These are phyloP conservation scores for Ascochyta clinopodiicola DNA, from an alignment of 2,329 filamentous ascomycete species.

Conservation along the genomic window DNA sequence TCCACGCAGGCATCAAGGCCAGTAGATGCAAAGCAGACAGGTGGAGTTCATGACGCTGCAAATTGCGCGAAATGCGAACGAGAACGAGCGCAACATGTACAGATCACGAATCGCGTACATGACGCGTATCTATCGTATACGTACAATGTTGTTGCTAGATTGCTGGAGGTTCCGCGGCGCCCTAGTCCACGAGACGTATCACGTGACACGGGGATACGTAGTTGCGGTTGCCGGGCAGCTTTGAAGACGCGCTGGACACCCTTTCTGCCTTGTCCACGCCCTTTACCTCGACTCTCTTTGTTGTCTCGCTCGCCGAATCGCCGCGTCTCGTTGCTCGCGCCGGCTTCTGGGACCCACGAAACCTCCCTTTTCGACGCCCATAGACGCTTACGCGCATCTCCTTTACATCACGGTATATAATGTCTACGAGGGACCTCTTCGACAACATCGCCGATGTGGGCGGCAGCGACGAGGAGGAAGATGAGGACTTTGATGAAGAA, in stretches of 20 bases:
- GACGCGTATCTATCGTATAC: slow-evolving; percentile 2
- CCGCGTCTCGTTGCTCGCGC: slow-evolving; percentile 17
- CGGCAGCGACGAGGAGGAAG: slow-evolving; percentile 66
- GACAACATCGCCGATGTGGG: slow-evolving; percentile 86
- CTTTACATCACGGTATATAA: slow-evolving; percentile 37
- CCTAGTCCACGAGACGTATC: background rate
- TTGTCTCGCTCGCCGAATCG: slow-evolving; percentile 23
- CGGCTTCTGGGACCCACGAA: slow-evolving; percentile 17
- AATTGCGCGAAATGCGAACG: background rate
- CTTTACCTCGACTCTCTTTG: slow-evolving; percentile 24
- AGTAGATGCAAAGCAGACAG: slow-evolving; percentile 11
- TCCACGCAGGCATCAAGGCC: slow-evolving; percentile 16
- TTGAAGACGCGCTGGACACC: slow-evolving; percentile 30
- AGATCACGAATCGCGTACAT: slow-evolving; percentile 6
- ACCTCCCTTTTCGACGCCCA: slow-evolving; percentile 16
- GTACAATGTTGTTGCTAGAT: slow-evolving; percentile 1
- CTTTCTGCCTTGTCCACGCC: slow-evolving; percentile 26
- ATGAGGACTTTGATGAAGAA: slow-evolving; percentile 48
- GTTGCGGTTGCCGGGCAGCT: slow-evolving; percentile 24
- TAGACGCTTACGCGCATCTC: slow-evolving; percentile 29
- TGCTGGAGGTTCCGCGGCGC: background rate
- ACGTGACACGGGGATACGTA: slow-evolving; percentile 14
- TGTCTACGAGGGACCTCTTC: slow-evolving; percentile 68
- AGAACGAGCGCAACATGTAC: background rate
- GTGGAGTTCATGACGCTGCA: background rate